phyloP scores from a whole-genome alignment of 805 yeast genomes.

The Sporopachydermia lactativora region DNA sequence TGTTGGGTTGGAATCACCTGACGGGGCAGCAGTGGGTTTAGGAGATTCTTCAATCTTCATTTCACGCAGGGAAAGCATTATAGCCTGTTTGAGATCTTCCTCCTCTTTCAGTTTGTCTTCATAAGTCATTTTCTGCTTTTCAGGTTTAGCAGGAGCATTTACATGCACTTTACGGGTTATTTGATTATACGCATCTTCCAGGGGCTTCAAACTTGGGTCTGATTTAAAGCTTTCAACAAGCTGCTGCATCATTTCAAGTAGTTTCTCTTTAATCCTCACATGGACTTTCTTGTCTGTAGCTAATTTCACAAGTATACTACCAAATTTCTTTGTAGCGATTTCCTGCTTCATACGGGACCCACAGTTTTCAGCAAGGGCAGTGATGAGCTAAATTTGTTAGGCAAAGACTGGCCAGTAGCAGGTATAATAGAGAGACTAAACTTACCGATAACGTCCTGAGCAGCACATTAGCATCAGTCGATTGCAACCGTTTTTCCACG shows the following conservation, averaged over 20 bases:
- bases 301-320: slow-evolving; percentile 32
- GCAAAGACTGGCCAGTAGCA: background rate
- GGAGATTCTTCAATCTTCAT: slow-evolving; percentile 19
- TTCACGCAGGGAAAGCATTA: slow-evolving; percentile 60
- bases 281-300: slow-evolving; percentile 45
- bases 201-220: slow-evolving; percentile 67
- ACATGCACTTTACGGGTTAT: slow-evolving; percentile 10
- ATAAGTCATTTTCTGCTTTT: slow-evolving; percentile 32
- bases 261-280: slow-evolving; percentile 45
- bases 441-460: slow-evolving; percentile 38
- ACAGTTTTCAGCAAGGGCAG: slow-evolving; percentile 62
- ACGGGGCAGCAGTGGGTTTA: slow-evolving; percentile 8
- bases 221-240: slow-evolving; percentile 45
- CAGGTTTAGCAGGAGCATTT: slow-evolving; percentile 42
- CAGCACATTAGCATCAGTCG: slow-evolving; percentile 50
- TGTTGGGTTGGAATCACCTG: slow-evolving; percentile 11
- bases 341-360: slow-evolving; percentile 54
- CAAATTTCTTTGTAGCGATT: slow-evolving; percentile 43
- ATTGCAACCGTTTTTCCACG: slow-evolving; percentile 32
- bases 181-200: slow-evolving; percentile 41
- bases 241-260: slow-evolving; percentile 56
- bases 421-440: background rate
- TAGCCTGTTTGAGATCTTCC: slow-evolving; percentile 61
- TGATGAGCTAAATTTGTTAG: slow-evolving; percentile 20
- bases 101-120: slow-evolving; percentile 50